These are phyloP conservation scores for Cystobasidium ongulense DNA, from an alignment of 768 basidiomycete genomes.

Conservation along the genomic window DNA sequence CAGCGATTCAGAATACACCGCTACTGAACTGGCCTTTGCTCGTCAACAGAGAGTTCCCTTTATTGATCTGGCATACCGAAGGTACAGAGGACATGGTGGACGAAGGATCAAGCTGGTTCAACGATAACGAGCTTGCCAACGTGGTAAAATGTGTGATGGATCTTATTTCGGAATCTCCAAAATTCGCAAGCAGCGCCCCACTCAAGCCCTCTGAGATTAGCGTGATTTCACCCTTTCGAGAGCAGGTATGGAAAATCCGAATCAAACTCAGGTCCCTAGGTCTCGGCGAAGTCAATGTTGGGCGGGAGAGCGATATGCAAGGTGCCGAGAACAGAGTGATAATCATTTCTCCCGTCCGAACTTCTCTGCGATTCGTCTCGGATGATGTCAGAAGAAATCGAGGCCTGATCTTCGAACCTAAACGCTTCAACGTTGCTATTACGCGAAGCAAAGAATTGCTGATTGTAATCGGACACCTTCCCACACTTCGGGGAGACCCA, in stretches of 20 bases:
- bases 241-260: conserved; percentile 46
- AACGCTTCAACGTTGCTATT: conserved; percentile 47
- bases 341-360: conserved; percentile 40
- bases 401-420: conserved; percentile 45
- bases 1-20: conserved; percentile 31
- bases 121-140: conserved; percentile 37
- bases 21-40: conserved; percentile 39
- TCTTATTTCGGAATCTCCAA: not conserved
- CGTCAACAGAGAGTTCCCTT: conserved; percentile 41
- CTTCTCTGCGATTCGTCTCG: conserved; percentile 42
- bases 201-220: conserved; percentile 43
- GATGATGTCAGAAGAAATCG: conserved; percentile 43
- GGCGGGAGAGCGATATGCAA: conserved; percentile 46
- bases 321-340: conserved; percentile 44
- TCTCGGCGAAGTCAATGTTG: conserved; percentile 44
- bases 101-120: conserved; percentile 45
- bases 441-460: conserved; percentile 47
- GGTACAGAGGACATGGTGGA: conserved; percentile 44
- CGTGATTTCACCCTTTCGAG: conserved; percentile 46
- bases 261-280: conserved; percentile 39
- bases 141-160: not conserved
- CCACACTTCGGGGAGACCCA: conserved; percentile 41
- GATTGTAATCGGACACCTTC: conserved; percentile 45
- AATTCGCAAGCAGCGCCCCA: not conserved
- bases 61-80: conserved; percentile 42